Conservation (phyloP, 2,329 filamentous ascomycete species). For the Penicillium sp. region DNA sequence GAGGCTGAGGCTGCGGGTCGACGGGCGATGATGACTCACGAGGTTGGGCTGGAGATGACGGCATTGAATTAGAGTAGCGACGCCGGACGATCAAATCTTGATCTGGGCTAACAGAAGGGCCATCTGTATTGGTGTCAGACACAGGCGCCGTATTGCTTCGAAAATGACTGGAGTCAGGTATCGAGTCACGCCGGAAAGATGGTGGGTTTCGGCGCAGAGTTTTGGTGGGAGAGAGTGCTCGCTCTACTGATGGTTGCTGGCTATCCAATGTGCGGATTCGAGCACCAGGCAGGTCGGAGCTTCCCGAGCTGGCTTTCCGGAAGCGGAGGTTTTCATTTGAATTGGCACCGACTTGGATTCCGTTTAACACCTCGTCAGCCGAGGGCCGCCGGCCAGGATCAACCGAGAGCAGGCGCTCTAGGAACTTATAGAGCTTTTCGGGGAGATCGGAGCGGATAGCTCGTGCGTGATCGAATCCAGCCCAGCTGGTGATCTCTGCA, state of each 20-base stretch:
- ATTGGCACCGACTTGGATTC: slow-evolving; percentile 66
- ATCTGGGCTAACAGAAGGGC: slow-evolving; percentile 29
- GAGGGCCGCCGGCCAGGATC: slow-evolving; percentile 75
- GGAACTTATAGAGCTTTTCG: slow-evolving; percentile 76
- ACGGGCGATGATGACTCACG: slow-evolving; percentile 12
- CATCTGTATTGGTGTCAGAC: slow-evolving; percentile 16
- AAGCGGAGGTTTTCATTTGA: slow-evolving; percentile 49
- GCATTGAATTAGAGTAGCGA: slow-evolving; percentile 29
- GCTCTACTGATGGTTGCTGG: slow-evolving; percentile 30
- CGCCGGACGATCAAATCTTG: slow-evolving; percentile 36
- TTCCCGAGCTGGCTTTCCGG: slow-evolving; percentile 32
- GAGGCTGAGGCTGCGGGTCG: slow-evolving; percentile 6
- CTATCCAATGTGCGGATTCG: slow-evolving; percentile 45
- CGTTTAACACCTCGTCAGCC: slow-evolving; percentile 78
- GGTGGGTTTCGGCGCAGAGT: slow-evolving; percentile 22
- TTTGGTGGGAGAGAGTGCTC: slow-evolving; percentile 32
- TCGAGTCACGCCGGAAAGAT: slow-evolving; percentile 27
- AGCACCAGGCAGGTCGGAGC: slow-evolving; percentile 35
- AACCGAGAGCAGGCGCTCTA: slow-evolving; percentile 77
- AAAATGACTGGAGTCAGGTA: slow-evolving; percentile 27
- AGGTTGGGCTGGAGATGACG: slow-evolving; percentile 25
- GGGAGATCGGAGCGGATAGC: slow-evolving; percentile 78
- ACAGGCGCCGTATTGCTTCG: slow-evolving; percentile 17
- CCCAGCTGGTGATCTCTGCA: slow-evolving; percentile 82
- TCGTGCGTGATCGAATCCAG: slow-evolving; percentile 77